A percentile compares a stretch with the other conserved stretches of the same genome.
phyloP scores from a whole-genome alignment of 306 rosid species.

The Cotoneaster glaucophyllus region DNA sequence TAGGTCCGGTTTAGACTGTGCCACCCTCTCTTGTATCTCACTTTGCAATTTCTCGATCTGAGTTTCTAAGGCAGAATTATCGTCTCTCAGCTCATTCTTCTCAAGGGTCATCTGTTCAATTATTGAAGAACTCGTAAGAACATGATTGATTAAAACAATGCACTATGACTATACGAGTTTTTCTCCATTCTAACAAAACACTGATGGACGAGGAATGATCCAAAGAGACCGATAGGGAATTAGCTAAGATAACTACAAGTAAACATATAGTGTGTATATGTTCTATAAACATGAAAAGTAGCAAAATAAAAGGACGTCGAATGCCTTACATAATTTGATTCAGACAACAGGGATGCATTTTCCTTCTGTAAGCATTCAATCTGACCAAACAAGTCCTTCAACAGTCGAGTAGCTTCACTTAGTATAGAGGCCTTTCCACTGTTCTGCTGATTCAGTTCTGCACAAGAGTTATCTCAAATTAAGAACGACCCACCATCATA shows the following conservation, averaged over 20 bases:
- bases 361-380: constrained; percentile 64
- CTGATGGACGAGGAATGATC: neutral
- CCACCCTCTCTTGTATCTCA: constrained; percentile 52
- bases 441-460: constrained; percentile 56
- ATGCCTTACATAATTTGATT: constrained; percentile 64
- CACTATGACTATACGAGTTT: neutral
- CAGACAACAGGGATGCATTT: constrained; percentile 53
- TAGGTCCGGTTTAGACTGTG: constrained; percentile 66
- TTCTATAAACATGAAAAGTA: neutral
- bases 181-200: constrained; percentile 1
- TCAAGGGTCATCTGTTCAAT: constrained; percentile 59
- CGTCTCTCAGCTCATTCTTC: constrained; percentile 77
- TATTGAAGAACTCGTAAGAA: constrained; percentile 2
- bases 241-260: neutral
- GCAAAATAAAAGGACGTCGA: neutral
- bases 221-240: neutral
- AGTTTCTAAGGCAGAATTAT: constrained; percentile 52
- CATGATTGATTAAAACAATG: neutral
- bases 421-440: constrained; percentile 67
- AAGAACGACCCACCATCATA: constrained; percentile 6
- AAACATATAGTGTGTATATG: neutral
- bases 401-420: constrained; percentile 52
- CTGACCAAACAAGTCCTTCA: constrained; percentile 62
- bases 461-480: neutral
- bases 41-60: constrained; percentile 59